phyloP scores from a whole-genome alignment of 164 flowering plant genomes.

The Euptelea pleiosperma region DNA sequence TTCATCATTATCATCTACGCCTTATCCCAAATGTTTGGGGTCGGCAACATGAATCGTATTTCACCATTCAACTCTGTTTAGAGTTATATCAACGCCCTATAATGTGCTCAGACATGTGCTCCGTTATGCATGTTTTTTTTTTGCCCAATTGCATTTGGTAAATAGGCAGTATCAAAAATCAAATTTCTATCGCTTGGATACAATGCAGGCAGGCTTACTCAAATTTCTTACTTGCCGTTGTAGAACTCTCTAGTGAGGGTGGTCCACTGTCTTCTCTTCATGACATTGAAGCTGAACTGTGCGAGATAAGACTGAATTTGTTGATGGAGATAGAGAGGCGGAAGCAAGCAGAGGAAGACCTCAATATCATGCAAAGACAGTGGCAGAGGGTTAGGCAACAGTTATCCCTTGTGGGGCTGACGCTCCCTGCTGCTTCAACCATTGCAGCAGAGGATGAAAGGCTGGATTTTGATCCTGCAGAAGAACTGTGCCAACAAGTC shows the following conservation, averaged over 20 bases:
- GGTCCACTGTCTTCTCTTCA: conserved; percentile 31
- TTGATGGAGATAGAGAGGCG: conserved; percentile 78
- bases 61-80: too few relatives aligned
- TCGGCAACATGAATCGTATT: too few relatives aligned
- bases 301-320: conserved; percentile 60
- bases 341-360: conserved; percentile 73
- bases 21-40: too few relatives aligned
- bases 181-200: too few relatives aligned
- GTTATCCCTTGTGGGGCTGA: conserved; percentile 51
- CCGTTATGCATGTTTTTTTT: too few relatives aligned
- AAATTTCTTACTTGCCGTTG: conserved; percentile 4
- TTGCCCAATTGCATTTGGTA: too few relatives aligned
- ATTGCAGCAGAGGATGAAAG: conserved; percentile 25
- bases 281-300: conserved; percentile 61
- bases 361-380: conserved; percentile 42
- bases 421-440: conserved; percentile 44
- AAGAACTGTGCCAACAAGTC: conserved; percentile 54
- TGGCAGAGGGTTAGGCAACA: conserved; percentile 58
- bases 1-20: too few relatives aligned
- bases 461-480: conserved; percentile 33
- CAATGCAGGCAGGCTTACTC: too few relatives aligned
- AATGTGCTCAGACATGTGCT: too few relatives aligned
- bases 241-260: conserved; percentile 75
- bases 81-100: too few relatives aligned
- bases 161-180: too few relatives aligned